These are phyloP conservation scores for Penicillium sp. DNA, from an alignment of 2,329 filamentous ascomycete genomes.

Conservation along the genomic window DNA sequence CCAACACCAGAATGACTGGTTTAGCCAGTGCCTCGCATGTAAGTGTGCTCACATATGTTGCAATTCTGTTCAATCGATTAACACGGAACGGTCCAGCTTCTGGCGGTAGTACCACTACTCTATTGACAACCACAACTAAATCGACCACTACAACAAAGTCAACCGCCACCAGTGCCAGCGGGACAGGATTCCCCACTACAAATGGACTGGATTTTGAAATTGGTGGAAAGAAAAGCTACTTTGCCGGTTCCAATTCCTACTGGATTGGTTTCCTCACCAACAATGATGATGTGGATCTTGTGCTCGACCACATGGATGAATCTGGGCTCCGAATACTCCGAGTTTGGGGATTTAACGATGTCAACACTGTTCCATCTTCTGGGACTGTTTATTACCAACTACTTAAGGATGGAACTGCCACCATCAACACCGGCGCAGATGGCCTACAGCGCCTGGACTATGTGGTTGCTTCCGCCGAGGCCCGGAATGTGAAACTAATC, in stretches of 20 bases:
- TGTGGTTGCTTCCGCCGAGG: constrained; percentile 61
- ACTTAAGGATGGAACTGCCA: constrained; percentile 37
- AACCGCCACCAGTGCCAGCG: neutral
- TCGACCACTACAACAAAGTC: constrained; percentile 7
- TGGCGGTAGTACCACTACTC: neutral
- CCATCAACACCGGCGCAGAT: constrained; percentile 63
- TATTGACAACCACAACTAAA: constrained; percentile 5
- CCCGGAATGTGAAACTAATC: constrained; percentile 62
- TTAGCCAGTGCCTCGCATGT: constrained; percentile 24
- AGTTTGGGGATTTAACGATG: constrained; percentile 57
- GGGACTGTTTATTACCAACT: constrained; percentile 50
- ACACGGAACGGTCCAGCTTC: neutral
- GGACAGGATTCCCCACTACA: constrained; percentile 22
- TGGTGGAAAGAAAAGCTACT: constrained; percentile 44
- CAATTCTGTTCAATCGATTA: neutral
- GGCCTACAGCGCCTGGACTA: constrained; percentile 66
- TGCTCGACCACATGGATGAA: constrained; percentile 34
- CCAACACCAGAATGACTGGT: constrained; percentile 23
- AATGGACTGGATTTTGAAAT: constrained; percentile 40
- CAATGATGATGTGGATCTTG: constrained; percentile 50
- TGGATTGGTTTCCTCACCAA: constrained; percentile 54
- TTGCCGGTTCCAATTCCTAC: constrained; percentile 53
- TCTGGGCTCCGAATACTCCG: constrained; percentile 53
- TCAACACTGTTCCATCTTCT: constrained; percentile 39
- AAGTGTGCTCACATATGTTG: neutral